Percentiles rank a stretch among this genome's conserved stretches.
These are phyloP conservation scores for Radiomyces spectabilis DNA, from an alignment of 192 early-diverging fungal species.

Conservation along the genomic window DNA sequence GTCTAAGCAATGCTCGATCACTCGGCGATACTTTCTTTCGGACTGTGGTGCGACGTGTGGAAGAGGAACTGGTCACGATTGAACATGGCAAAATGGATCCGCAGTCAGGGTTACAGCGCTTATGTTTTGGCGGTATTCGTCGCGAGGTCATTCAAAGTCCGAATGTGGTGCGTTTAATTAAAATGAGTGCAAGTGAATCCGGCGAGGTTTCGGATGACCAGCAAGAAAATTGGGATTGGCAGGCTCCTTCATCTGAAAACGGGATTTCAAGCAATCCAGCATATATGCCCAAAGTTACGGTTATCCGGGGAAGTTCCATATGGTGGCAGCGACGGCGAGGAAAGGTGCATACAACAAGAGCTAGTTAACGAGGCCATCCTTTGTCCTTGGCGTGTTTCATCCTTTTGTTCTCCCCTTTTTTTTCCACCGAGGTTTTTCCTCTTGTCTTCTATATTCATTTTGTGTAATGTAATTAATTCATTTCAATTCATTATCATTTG, in stretches of 20 bases:
- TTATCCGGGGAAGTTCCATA: slow-evolving; percentile 22
- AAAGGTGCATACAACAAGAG: too few species aligned
- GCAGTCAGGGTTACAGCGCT: slow-evolving; percentile 6
- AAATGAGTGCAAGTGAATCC: slow-evolving; percentile 12
- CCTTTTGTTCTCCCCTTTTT: too few species aligned
- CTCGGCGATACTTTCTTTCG: slow-evolving; percentile 16
- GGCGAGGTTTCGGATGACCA: slow-evolving; percentile 4
- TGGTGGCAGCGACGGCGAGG: slow-evolving; percentile 28
- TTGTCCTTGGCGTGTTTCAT: too few species aligned
- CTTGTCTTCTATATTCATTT: too few species aligned
- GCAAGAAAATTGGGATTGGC: not conserved
- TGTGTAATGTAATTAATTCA: too few species aligned
- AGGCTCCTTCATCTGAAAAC: not conserved
- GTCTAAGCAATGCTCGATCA: slow-evolving; percentile 17
- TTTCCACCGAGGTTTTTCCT: too few species aligned
- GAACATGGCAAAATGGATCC: not conserved
- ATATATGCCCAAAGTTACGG: slow-evolving; percentile 19
- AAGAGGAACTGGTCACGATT: slow-evolving; percentile 6
- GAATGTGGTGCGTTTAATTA: slow-evolving; percentile 7
- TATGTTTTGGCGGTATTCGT: slow-evolving; percentile 16
- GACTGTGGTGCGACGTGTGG: slow-evolving; percentile 8
- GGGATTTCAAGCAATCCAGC: not conserved
- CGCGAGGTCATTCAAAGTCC: slow-evolving; percentile 7
- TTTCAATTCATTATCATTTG: too few species aligned
- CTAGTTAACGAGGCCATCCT: too few species aligned